phyloP scores from a whole-genome alignment of 2,329 filamentous ascomycete species.

The Pseudocercospora ulei region DNA sequence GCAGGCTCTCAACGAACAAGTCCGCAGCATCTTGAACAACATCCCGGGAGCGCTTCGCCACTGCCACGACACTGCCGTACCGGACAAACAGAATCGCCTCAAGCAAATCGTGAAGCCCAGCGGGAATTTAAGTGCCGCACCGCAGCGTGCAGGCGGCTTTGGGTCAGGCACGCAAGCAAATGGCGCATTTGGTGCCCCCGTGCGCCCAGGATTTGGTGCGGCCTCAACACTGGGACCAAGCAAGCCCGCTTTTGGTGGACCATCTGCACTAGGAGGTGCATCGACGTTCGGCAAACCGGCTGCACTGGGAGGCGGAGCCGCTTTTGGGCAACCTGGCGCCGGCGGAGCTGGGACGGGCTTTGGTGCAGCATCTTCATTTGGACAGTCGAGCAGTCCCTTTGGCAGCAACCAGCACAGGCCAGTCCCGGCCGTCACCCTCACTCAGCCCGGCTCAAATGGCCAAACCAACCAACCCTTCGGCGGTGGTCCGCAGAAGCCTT shows the following conservation, averaged over 20 bases:
- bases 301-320: slow-evolving; percentile 32
- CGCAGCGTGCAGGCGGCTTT: slow-evolving; percentile 11
- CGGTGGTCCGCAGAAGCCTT: slow-evolving; percentile 8
- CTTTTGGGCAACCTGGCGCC: slow-evolving; percentile 11
- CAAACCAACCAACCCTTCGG: slow-evolving; percentile 23
- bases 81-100: slow-evolving; percentile 1
- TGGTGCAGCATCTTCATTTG: slow-evolving; percentile 22
- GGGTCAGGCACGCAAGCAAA: slow-evolving; percentile 17
- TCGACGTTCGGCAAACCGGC: slow-evolving; percentile 11
- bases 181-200: slow-evolving; percentile 11
- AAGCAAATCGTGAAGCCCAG: slow-evolving; percentile 11
- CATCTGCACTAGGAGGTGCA: slow-evolving; percentile 12
- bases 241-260: slow-evolving; percentile 27
- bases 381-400: slow-evolving; percentile 20
- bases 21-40: slow-evolving; percentile 59
- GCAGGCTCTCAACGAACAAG: slow-evolving; percentile 34
- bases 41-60: slow-evolving; percentile 51
- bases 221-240: slow-evolving; percentile 4
- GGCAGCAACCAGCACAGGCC: slow-evolving; percentile 13
- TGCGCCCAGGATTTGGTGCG: slow-evolving; percentile 11
- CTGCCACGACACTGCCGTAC: slow-evolving; percentile 1
- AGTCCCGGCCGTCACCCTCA: neutral
- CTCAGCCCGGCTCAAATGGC: slow-evolving; percentile 34
- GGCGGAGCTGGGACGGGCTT: slow-evolving; percentile 14
- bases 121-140: neutral